Evolutionary conservation across 345 rosid species (phyloP), one percentile per base, ranked within the genome.

Genomic region (Firmiana major): DNA sequence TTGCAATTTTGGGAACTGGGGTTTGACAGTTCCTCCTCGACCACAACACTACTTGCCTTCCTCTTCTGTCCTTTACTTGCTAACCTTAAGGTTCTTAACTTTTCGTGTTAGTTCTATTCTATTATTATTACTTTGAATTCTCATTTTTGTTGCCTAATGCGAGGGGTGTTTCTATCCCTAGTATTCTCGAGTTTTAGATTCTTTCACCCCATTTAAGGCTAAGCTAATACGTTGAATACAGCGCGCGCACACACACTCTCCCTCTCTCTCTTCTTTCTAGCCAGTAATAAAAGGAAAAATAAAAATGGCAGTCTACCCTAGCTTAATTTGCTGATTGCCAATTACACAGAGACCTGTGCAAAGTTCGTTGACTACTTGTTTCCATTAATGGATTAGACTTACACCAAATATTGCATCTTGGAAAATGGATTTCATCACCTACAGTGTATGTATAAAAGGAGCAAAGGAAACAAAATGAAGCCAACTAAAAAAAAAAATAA

Each of bases 1-100:
- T 81, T 88, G 79, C 86, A 73, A 84, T 86, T 81, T 84, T 78
- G 88, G 89, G 93, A 88, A 84, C 78, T 79, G 91, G 85, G 75
- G 82, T 77, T 83, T 83, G 87, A 85, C 87, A 84, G 82, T 77
- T 69, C 48, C 70, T 71, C 75, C 66, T 79, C 75, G 53, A 79
- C 85, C 85, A 67, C 36, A 51, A 73, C 81, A 71, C 78, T 72
- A 60, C 75, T 54, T 51, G 60, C 74, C 79, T 72, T 81, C 21
- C 80, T 54, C 64, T 54, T 59, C 79, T 81, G 77, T 83, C 77
- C 45, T 65, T 57, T 76, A 34, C 79, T 66, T 59, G 38, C 70
- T 46, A 70, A 54, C 82, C 53, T 46, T 51, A 73, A n/a, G 75
- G 75, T 60, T 28, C 36, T 62, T 58, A 68, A 15, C 78, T 65